Conservation (phyloP, 2,329 filamentous ascomycete genomes). For the Phialocephala subalpina region DNA sequence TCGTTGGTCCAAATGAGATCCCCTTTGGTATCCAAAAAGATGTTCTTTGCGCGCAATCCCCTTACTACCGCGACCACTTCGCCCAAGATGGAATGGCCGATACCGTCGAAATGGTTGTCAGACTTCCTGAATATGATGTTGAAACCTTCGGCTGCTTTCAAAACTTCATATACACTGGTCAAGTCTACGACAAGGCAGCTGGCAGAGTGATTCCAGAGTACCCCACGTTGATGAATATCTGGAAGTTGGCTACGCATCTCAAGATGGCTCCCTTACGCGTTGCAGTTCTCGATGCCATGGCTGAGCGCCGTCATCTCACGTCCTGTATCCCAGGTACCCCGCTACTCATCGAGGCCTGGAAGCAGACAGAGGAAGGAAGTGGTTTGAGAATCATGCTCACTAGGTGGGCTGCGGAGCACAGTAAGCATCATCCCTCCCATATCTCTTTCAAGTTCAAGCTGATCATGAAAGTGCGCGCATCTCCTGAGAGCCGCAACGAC, state of each 20-base stretch:
- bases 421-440: slow-evolving; percentile 26
- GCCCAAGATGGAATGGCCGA: slow-evolving; percentile 24
- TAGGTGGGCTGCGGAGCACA: slow-evolving; percentile 70
- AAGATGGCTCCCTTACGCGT: slow-evolving; percentile 39
- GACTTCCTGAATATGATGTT: slow-evolving; percentile 36
- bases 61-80: slow-evolving; percentile 40
- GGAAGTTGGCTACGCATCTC: slow-evolving; percentile 41
- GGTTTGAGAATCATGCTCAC: slow-evolving; percentile 65
- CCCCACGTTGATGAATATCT: slow-evolving; percentile 38
- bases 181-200: slow-evolving; percentile 37
- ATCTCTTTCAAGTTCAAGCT: slow-evolving; percentile 6
- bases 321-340: slow-evolving; percentile 64
- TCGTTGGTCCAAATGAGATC: slow-evolving; percentile 40
- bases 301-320: slow-evolving; percentile 60
- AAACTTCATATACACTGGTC: slow-evolving; percentile 41
- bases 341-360: slow-evolving; percentile 67
- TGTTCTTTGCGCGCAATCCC: slow-evolving; percentile 41
- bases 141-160: slow-evolving; percentile 42
- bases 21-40: slow-evolving; percentile 43
- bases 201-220: slow-evolving; percentile 38
- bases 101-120: slow-evolving; percentile 38
- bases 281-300: slow-evolving; percentile 60
- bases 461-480: slow-evolving; percentile 41
- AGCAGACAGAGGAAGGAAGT: slow-evolving; percentile 67
- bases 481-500: slow-evolving; percentile 58